These are phyloP conservation scores for Dittrichia graveolens DNA, from an alignment of 129 eudicot genomes.

Conservation along the genomic window DNA sequence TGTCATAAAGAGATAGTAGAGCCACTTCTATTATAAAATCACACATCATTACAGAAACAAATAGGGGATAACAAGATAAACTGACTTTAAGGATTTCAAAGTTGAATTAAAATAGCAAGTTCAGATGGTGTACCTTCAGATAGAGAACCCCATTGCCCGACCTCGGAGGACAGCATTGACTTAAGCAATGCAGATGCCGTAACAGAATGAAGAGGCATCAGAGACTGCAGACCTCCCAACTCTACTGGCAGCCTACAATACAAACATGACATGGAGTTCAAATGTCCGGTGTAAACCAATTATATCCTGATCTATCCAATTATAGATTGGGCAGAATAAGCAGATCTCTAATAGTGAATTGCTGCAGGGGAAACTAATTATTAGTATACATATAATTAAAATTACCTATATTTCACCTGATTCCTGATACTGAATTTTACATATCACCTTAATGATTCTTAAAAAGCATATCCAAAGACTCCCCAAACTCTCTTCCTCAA, in stretches of 20 bases:
- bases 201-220: constrained; percentile 39
- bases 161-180: constrained; percentile 32
- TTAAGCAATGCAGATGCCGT: constrained; percentile 37
- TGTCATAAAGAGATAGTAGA: neutral
- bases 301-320: neutral
- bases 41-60: constrained; percentile 1
- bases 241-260: constrained; percentile 31
- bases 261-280: constrained; percentile 5
- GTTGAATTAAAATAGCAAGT: constrained; percentile 4
- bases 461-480: too few relatives aligned
- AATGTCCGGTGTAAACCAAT: neutral
- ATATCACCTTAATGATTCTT: too few relatives aligned
- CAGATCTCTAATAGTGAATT: neutral
- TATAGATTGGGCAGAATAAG: neutral
- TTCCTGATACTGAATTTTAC: too few relatives aligned
- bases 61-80: neutral
- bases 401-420: too few relatives aligned
- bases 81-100: constrained; percentile 5
- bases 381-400: too few relatives aligned
- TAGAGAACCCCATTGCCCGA: constrained; percentile 36
- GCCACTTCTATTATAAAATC: neutral
- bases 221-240: constrained; percentile 38
- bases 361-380: too few relatives aligned
- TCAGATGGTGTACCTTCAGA: constrained; percentile 32
- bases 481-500: too few relatives aligned